Evolutionary conservation across 176 grass and related monocot genomes (phyloP), one percentile per base, ranked within the genome.

Genomic region (Calamus simplicifolius): DNA sequence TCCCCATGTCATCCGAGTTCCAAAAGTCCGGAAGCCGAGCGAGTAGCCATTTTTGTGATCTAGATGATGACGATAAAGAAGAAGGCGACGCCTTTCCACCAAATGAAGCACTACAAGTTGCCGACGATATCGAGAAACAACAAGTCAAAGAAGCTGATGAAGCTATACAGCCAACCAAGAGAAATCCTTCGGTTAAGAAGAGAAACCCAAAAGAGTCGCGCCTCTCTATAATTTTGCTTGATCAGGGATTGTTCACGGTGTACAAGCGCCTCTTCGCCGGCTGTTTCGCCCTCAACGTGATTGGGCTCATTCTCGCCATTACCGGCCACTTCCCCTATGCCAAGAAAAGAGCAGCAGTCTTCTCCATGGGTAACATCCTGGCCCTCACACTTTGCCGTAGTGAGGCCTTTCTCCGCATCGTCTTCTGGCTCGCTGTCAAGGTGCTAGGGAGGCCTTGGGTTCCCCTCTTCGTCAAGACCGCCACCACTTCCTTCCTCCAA

Each of bases 21-120:
- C 35, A 10, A 2, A 69, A 64, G 49, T 72, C 79, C 0, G 1
- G 0, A 8, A 90, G 82, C 70, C 71, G 35, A 18, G 57, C 51
- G 17, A 90, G 87, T 66, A 85, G 54, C 67, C 87, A 90, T 67
- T 90, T 85, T 67, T 86, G 87, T 18, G 82, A 90, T 79, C 67
- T 90, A 26, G 73, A 72, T 6, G 66, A 54, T 17, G 69, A 52
- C 10, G 19, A 53, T 1, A 26, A 29, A 0, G 14, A 26, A 25
- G 56, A 58, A 35, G 16, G 43, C 23, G 71, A 71, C 4, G 60
- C 54, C 13, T 13, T 43, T 2, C 2, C 35, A 43, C 12, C 35
- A 10, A 13, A 43, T 2, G 35, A 43, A 3, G 35, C 2, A 43
- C 35, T 43, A 13, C 6, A 8, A 4, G 50, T 29, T 25, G 79